Base-by-base conservation (phyloP, 139 green algal genomes). In the Chlorella sp. region DNA sequence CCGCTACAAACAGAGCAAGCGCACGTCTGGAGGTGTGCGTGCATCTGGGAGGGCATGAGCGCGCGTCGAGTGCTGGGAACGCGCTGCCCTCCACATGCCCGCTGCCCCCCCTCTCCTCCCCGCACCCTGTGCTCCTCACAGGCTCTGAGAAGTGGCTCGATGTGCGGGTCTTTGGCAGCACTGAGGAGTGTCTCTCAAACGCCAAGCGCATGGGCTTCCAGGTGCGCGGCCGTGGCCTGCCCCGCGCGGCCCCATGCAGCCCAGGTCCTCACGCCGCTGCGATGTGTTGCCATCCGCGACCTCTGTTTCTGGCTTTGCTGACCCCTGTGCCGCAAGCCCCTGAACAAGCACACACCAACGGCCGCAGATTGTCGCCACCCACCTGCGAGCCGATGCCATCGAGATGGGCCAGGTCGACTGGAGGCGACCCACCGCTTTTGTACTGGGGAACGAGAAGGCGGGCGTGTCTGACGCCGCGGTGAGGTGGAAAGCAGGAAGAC, bases 81-180 rank as follows among this genome's bases (percentile, higher is more conserved):
- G 48, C 21, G 58, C 3, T 31, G 31, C 31, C 31, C 15, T 42
- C 31, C 31, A 1, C 31, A 27, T 45, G 1, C 59, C 48, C 48
- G 17, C 48, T 21, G 3, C 59, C 41, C 59, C n/a, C 12, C 59
- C 41, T 17, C 59, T 42, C 25, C 59, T 45, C 8, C 59, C 46
- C 59, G 55, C 71, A 45, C 46, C 31, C 58, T 43, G 25, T 43
- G 42, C 71, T 62, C 43, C 2, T 58, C 33, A 80, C 82, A 9
- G 91, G 91, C 3, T 84, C 89, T 1, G 91, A 97, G 35, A 95
- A 95, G 82, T 96, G 92, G 92, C 78, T 96, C 72, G 86, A 96
- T 67, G 74, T 93, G 25, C 69, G 77, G 45, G 43, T 88, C 23
- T 92, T 83, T 77, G 51, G 86, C 46, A 71, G 15, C 60, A 84